phyloP scores from a whole-genome alignment of 805 yeast species.

The Candida easanensis region DNA sequence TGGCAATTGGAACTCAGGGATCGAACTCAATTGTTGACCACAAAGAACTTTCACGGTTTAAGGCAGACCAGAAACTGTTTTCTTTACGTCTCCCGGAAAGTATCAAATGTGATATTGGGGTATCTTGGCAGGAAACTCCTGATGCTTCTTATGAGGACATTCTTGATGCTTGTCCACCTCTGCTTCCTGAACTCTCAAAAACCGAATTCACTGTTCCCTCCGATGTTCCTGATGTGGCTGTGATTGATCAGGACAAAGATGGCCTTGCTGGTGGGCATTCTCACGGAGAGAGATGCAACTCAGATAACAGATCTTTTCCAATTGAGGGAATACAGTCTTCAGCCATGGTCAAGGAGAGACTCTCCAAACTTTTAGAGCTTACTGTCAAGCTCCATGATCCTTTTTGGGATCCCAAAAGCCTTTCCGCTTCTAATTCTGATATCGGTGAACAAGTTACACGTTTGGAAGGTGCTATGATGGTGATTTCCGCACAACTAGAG shows the following conservation, averaged over 20 bases:
- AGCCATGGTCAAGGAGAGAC: constrained; percentile 3
- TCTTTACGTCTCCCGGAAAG: constrained; percentile 5
- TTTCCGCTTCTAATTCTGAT: neutral
- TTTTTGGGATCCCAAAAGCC: neutral
- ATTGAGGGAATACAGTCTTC: neutral
- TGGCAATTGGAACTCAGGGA: constrained; percentile 3
- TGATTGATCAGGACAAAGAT: neutral
- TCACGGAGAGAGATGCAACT: too few species aligned
- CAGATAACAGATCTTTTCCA: neutral
- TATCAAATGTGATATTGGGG: neutral
- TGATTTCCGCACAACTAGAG: constrained; percentile 1
- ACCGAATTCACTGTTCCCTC: neutral
- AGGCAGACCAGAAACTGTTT: constrained; percentile 2
- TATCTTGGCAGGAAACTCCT: constrained; percentile 7
- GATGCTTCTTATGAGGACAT: constrained; percentile 27
- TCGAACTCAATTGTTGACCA: neutral
- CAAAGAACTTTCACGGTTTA: neutral
- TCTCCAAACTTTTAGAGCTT: constrained; percentile 1
- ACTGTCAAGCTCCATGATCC: neutral
- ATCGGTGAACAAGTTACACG: constrained; percentile 1
- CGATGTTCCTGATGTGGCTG: neutral
- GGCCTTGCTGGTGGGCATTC: neutral
- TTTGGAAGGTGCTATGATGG: constrained; percentile 1
- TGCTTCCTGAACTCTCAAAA: constrained; percentile 10
- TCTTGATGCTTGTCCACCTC: constrained; percentile 23